Conservation (phyloP, 129 eudicot genomes). For the Daucus carota region DH1_v3.0 NC_030385.2:27730001-27730500, state of each 20-base stretch:
- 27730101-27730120: conserved; percentile 9
- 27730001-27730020: conserved; percentile 89
- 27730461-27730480: not conserved
- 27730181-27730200: not conserved
- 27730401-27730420: not conserved
- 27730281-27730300: conserved; percentile 59
- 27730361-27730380: not conserved
- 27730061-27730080: conserved; percentile 75
- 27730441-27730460: not conserved
- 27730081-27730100: conserved; percentile 97
- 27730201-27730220: conserved; percentile 58
- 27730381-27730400: not conserved
- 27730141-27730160: not conserved
- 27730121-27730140: not conserved
- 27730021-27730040: conserved; percentile 75
- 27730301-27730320: conserved; percentile 49
- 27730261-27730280: conserved; percentile 82
- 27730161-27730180: not conserved
- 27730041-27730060: conserved; percentile 91
- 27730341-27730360: conserved; percentile 52
- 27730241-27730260: conserved; percentile 97
- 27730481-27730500: not conserved
- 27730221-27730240: conserved; percentile 68
- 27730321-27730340: conserved; percentile 86
- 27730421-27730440: not conserved